Base-by-base conservation (phyloP, 305 asterid genomes). In the Fraxinus ornus region DNA sequence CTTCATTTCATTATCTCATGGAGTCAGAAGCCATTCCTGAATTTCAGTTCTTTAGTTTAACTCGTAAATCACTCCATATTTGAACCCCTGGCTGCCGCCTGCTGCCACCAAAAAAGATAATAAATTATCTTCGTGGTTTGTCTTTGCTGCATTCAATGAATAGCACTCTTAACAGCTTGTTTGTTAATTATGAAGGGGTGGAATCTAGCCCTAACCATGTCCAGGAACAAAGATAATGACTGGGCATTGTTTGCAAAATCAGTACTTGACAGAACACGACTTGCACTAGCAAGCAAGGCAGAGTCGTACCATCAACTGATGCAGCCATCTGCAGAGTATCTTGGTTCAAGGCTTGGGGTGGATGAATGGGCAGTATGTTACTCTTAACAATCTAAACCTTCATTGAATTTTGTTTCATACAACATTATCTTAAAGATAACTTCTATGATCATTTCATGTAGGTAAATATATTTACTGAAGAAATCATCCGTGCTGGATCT, bases 261-360 rank as follows among this genome's bases (percentile, higher is more conserved):
- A 75, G 92, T 94, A 80, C 98, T 97, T 81, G 99, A 97, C 90
- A 89, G 98, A 88, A 93, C 94, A 74, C 92, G 98, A 73, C 98
- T 97, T 86, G 89, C 97, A 75, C 98, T 97, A 80, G 90, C 97
- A 78, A 91, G 91, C 95, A 97, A 93, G 86, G 98, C 94, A 2
- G 98, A 93, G 91, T 87, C 91, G 86, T 97, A 90, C 85, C 97
- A 94, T 87, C 92, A 92, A 77, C 88, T 97, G 84, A 86, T 97
- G 89, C 99, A 97, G 83, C 98, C 98, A 80, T 93, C 99, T 72
- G 98, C 99, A n/a, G 98, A 95, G 88, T 93, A 95, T 86, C 94
- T 97, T 37, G 99, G 99, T 73, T 90, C 98, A 68, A 89, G 60
- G 86, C 99, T 97, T 82, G 94, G 97, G 79, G 95, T 97, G 87